Evolutionary conservation across 2,329 filamentous ascomycete genomes (phyloP), one percentile per base, ranked within the genome.

Genomic region (Diaporthe citri): DNA sequence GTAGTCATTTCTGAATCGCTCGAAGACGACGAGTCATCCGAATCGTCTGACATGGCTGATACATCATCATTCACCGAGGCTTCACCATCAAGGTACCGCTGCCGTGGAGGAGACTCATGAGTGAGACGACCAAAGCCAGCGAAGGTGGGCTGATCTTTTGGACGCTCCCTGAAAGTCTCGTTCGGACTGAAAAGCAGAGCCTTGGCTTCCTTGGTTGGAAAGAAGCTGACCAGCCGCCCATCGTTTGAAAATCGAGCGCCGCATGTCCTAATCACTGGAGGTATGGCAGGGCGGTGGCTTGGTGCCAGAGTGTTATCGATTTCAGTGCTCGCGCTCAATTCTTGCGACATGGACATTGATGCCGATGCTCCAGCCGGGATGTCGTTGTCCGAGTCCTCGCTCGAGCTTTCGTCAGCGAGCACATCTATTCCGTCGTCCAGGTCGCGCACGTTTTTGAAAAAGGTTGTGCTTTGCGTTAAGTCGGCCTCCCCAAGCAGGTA

Each of bases 351-450:
- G 9, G 90, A 92, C 88, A 92, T 90, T 72, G 89, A 88, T 17
- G 87, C 88, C 12, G 88, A 90, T 25, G 87, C 88, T 4, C 88
- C 88, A 2, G 87, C 81, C 0, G 87, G 86, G 15, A 89, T 88
- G 34, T 88, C 86, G 60, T 86, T 86, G 31, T 96, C 94, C 77
- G 96, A 94, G 76, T 95, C 93, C 77, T 95, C 93, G 79, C 94
- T 97, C 4, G 95, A 98, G 78, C 94, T 96, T 77, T 97, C 95
- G 74, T 94, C 93, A 41, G 86, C 88, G 48, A 91, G 82, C 4
- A 85, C 90, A 75, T 88, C 89, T 8, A 90, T 80, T 62, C 88
- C 87, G 79, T 91, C 88, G 72, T 90, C 90, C 10, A 91, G 82
- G 77, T 94, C 92, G 77, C 91, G 88, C 15, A 93, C 90, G 76